phyloP scores from a whole-genome alignment of 2,329 filamentous ascomycete genomes.

The Fusarium coicis region DNA sequence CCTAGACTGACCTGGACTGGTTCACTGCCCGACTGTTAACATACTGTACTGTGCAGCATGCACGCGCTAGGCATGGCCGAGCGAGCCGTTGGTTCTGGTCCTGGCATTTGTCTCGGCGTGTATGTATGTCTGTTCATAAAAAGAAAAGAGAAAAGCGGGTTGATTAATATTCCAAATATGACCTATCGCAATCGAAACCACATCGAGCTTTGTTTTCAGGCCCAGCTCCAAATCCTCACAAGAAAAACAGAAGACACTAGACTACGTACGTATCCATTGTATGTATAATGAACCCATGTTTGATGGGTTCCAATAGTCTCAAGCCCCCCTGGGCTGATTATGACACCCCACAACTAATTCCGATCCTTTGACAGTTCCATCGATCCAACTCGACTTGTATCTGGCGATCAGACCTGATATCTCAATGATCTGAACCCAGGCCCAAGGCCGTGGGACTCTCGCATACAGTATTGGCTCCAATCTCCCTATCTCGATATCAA shows the following conservation, averaged over 20 bases:
- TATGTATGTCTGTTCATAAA: neutral
- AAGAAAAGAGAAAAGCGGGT: constrained; percentile 16
- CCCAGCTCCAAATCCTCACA: neutral
- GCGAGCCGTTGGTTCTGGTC: constrained; percentile 15
- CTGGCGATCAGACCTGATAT: neutral
- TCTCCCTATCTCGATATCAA: neutral
- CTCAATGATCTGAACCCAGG: constrained; percentile 6
- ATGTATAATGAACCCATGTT: neutral
- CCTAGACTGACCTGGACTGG: neutral
- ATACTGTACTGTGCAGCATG: neutral
- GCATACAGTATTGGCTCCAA: neutral
- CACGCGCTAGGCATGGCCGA: constrained; percentile 25
- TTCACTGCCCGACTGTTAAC: neutral
- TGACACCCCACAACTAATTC: neutral
- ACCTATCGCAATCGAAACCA: constrained; percentile 24
- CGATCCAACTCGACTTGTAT: neutral
- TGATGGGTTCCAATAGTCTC: constrained; percentile 8
- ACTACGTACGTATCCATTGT: neutral
- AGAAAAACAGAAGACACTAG: neutral
- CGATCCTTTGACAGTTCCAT: neutral
- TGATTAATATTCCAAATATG: constrained; percentile 35
- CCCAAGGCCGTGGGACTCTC: constrained; percentile 15
- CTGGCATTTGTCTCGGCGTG: constrained; percentile 14
- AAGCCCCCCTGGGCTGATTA: neutral
- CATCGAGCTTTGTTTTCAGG: constrained; percentile 13